These are phyloP conservation scores for Ascochyta rabiei DNA, from an alignment of 2,329 filamentous ascomycete species.

Conservation along the genomic window DNA sequence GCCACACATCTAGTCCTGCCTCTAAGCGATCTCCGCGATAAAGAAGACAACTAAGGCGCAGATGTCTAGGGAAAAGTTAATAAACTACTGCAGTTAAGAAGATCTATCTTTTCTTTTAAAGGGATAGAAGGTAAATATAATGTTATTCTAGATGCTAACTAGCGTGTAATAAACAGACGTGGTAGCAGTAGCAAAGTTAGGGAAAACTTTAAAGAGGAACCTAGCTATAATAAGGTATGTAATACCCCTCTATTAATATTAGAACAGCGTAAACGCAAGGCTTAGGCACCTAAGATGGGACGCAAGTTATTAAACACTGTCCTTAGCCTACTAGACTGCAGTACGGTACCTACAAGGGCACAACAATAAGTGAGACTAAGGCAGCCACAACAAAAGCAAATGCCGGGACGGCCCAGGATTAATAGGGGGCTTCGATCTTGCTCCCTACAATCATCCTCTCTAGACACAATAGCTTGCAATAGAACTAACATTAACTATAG, in stretches of 20 bases:
- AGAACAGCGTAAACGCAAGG: not conserved
- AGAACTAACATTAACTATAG: slow-evolving; percentile 5
- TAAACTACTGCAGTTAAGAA: slow-evolving; percentile 8
- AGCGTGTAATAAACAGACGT: not conserved
- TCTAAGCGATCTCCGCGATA: slow-evolving; percentile 1
- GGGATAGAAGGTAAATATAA: not conserved
- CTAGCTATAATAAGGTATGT: not conserved
- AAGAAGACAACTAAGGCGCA: slow-evolving; percentile 7
- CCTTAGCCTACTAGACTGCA: slow-evolving; percentile 2
- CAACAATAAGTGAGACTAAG: not conserved
- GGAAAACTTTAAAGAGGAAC: not conserved
- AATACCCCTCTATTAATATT: slow-evolving; percentile 1
- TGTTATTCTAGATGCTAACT: not conserved
- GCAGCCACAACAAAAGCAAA: not conserved
- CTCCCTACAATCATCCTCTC: slow-evolving; percentile 13
- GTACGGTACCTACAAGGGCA: slow-evolving; percentile 6
- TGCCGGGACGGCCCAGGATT: not conserved
- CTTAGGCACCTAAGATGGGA: not conserved
- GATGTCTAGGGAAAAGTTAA: slow-evolving; percentile 4
- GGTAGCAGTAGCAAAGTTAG: slow-evolving; percentile 1
- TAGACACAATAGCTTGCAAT: not conserved
- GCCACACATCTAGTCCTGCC: not conserved
- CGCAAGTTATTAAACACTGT: slow-evolving; percentile 7
- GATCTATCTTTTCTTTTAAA: slow-evolving; percentile 12
- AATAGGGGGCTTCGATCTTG: slow-evolving; percentile 4